Percentiles rank a stretch among this genome's conserved stretches.
Evolutionary conservation across 2,329 filamentous ascomycete genomes (phyloP).

Genomic region (Ambrosiella xylebori): DNA sequence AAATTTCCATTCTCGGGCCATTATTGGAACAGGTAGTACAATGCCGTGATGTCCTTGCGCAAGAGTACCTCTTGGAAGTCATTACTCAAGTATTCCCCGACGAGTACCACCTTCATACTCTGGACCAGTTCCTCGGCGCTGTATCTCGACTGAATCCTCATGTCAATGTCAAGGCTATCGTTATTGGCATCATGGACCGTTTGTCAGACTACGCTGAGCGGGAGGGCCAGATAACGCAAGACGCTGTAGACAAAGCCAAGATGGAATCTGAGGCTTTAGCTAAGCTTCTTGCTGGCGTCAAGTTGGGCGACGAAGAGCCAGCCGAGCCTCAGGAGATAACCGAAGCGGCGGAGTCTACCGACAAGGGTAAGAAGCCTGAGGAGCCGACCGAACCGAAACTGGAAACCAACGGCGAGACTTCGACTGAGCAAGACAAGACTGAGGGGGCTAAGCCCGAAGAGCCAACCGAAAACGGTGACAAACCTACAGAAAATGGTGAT

Average conservation of each 20-base stretch:
- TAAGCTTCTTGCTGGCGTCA: constrained; percentile 61
- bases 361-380: not conserved
- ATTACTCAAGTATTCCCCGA: constrained; percentile 98
- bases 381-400: not conserved
- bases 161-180: constrained; percentile 94
- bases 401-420: not conserved
- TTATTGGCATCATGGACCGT: constrained; percentile 94
- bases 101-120: constrained; percentile 91
- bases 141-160: constrained; percentile 87
- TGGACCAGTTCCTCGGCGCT: constrained; percentile 86
- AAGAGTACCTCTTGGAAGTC: constrained; percentile 94
- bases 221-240: constrained; percentile 51
- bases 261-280: constrained; percentile 60
- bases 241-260: constrained; percentile 60
- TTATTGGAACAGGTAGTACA: constrained; percentile 94
- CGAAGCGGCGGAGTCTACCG: constrained; percentile 5
- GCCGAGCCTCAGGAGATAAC: constrained; percentile 14
- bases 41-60: constrained; percentile 87
- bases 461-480: not conserved
- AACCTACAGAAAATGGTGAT: constrained; percentile 8
- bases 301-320: constrained; percentile 40
- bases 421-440: constrained; percentile 13
- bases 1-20: constrained; percentile 71
- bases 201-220: constrained; percentile 87
- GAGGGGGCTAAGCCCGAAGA: constrained; percentile 16